Conservation (phyloP, 305 asterid species). For the Solanum hybrid region DNA sequence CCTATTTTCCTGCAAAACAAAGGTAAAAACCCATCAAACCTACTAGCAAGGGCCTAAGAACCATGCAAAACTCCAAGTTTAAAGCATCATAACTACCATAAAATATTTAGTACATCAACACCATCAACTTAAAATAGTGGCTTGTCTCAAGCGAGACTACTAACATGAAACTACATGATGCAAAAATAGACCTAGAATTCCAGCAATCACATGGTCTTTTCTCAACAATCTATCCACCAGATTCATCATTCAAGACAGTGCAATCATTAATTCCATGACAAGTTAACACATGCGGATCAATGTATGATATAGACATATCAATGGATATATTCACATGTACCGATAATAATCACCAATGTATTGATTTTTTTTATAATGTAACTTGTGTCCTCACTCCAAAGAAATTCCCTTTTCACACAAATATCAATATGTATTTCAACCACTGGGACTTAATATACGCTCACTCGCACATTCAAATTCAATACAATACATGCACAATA, state of each 20-base stretch:
- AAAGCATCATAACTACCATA: not conserved
- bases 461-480: not conserved
- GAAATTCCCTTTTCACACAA: not conserved
- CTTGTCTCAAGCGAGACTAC: not conserved
- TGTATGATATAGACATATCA: not conserved
- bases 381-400: not conserved
- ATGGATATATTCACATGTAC: not conserved
- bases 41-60: not conserved
- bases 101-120: not conserved
- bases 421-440: no score
- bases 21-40: not conserved
- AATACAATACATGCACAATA: not conserved
- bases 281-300: not conserved
- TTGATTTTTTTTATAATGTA: not conserved
- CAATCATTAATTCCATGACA: not conserved
- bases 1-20: not conserved
- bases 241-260: not conserved
- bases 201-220: not conserved
- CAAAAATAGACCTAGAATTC: not conserved
- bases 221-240: not conserved
- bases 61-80: not conserved
- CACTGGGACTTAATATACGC: not conserved
- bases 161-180: not conserved
- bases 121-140: not conserved
- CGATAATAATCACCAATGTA: not conserved